Conservation (phyloP, 768 basidiomycete species). For the Rhizopogon vinicolor region DNA sequence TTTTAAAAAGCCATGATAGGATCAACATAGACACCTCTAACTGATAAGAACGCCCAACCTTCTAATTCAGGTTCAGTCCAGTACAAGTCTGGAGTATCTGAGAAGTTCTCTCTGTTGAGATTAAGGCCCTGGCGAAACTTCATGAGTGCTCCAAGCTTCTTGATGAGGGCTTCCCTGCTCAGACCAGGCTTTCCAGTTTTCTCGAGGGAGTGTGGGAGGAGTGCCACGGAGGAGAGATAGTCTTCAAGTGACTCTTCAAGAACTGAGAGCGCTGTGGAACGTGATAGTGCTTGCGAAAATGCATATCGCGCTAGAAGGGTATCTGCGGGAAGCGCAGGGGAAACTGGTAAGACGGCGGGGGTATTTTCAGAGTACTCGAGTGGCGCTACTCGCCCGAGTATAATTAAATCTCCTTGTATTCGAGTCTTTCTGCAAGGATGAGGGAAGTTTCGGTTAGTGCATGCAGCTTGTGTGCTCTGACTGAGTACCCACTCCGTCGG, state of each 20-base stretch:
- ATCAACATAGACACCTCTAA: neutral
- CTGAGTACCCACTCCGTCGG: conserved; percentile 65
- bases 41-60: conserved; percentile 34
- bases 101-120: conserved; percentile 83
- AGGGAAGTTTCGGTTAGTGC: neutral
- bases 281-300: conserved; percentile 85
- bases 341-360: conserved; percentile 39
- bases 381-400: conserved; percentile 68
- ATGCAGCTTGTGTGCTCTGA: neutral
- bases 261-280: conserved; percentile 83
- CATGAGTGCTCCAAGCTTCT: conserved; percentile 89
- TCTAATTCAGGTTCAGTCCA: conserved; percentile 94
- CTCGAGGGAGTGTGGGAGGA: conserved; percentile 70
- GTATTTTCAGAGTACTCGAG: conserved; percentile 48
- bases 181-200: conserved; percentile 83
- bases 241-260: conserved; percentile 82
- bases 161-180: conserved; percentile 76
- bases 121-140: conserved; percentile 91
- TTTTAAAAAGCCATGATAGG: neutral
- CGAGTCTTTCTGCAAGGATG: conserved; percentile 60
- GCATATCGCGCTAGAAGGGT: conserved; percentile 86
- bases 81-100: conserved; percentile 88
- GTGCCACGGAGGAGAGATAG: conserved; percentile 79
- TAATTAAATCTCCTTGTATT: conserved; percentile 88
- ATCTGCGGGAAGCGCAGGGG: conserved; percentile 57